A percentile compares a stretch with the other conserved stretches of the same genome.
Evolutionary conservation across 2,329 filamentous ascomycete genomes (phyloP).

Genomic region (Pseudogymnoascus sp.): DNA sequence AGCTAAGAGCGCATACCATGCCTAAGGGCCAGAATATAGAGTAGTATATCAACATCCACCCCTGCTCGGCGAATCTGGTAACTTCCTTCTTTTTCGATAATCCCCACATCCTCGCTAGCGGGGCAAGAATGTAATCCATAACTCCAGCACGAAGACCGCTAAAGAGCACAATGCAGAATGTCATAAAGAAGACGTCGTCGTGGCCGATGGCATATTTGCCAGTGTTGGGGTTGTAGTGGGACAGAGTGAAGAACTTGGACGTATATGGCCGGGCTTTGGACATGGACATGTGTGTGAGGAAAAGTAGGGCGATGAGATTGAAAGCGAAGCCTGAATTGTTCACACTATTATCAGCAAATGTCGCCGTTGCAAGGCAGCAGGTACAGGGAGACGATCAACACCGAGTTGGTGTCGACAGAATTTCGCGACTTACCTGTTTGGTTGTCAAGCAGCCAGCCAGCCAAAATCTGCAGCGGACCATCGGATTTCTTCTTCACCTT

Average conservation of each 20-base stretch:
- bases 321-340: slow-evolving; percentile 62
- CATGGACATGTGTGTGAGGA: slow-evolving; percentile 74
- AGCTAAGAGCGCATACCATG: slow-evolving; percentile 52
- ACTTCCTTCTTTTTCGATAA: slow-evolving; percentile 69
- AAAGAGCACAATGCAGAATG: slow-evolving; percentile 74
- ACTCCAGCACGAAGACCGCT: slow-evolving; percentile 75
- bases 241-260: slow-evolving; percentile 80
- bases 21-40: slow-evolving; percentile 74
- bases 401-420: not conserved
- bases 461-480: not conserved
- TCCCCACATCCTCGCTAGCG: slow-evolving; percentile 65
- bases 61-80: slow-evolving; percentile 87
- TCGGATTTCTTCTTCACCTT: slow-evolving; percentile 4
- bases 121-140: slow-evolving; percentile 83
- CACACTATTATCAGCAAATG: not conserved
- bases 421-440: not conserved
- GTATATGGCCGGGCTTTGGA: slow-evolving; percentile 72
- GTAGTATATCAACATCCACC: slow-evolving; percentile 84
- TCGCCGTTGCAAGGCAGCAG: not conserved
- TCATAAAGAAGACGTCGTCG: slow-evolving; percentile 72
- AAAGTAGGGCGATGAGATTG: slow-evolving; percentile 76
- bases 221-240: slow-evolving; percentile 66
- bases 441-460: not conserved
- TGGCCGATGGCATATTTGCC: slow-evolving; percentile 68
- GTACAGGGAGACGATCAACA: slow-evolving; percentile 11